Evolutionary conservation across 2,329 filamentous ascomycete species (phyloP), one percentile per base, ranked within the genome.

Genomic region (Colletotrichum cordylinicola): DNA sequence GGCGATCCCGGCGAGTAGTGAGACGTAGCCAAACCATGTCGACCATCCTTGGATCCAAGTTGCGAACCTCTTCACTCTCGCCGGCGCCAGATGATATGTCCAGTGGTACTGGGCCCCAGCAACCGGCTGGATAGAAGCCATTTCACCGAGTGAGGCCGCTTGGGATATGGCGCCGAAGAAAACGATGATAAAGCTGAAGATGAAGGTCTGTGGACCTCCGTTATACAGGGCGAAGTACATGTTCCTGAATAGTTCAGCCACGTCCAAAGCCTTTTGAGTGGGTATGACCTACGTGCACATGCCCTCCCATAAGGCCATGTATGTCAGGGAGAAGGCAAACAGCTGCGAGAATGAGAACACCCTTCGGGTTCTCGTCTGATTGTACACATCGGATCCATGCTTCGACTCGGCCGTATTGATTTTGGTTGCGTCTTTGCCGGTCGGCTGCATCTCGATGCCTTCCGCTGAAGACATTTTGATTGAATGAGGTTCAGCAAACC

Each of bases 151-250:
- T 18, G 67, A 70, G 31, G 67, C 67, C 12, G 67, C 67, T 48
- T 70, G 67, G 18, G 67, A 56, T 18, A 70, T 70, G 16, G 67
- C 55, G 24, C 67, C 67, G 9, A 37, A 70, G 18, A 70, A 62
- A 18, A 70, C 67, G 6, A 70, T 62, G 67, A 70, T 31, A 35
- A 70, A 70, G 12, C 67, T 70, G 15, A 70, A 70, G 56, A 70
- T 70, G 27, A 70, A 70, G 3, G 67, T 70, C n/a, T 70, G 67
- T 15, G 67, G 67, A 0, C 67, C 67, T 29, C 67, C 67, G 13
- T 70, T 70, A 33, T 70, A 62, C 16, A 70, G 56, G 24, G 67
- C 67, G 39, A 70, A 70, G 67, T 70, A 70, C 67, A 70, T 70
- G 56, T 70, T 70, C 13, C 67, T 70, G 12, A 24, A 21, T 3